Evolutionary conservation across 2,329 filamentous ascomycete species (phyloP), one percentile per base, ranked within the genome.

Genomic region (Decorospora gaudefroyi): DNA sequence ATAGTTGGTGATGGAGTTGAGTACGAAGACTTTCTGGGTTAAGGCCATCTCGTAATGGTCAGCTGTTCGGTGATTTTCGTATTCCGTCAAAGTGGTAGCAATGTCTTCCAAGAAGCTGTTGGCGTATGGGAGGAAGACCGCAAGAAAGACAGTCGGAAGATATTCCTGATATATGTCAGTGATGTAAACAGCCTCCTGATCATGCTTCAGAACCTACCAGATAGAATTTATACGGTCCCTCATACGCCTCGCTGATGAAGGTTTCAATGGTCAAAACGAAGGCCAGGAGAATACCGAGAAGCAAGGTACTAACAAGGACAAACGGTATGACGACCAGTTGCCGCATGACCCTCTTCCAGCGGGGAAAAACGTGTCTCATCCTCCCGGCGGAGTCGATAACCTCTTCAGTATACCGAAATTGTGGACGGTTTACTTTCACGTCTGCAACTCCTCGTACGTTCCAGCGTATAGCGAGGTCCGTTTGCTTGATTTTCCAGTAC

Each of bases 1-100:
- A 29, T 68, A 69, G 17, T 65, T 65, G 3, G 65, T 65, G n/a
- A 68, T 61, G 4, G 62, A 67, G 48, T 67, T 66, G 5, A 69
- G 49, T 6, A 68, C 60, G 21, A 69, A 69, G 3, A 65, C 55
- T 45, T 69, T 69, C 21, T 65, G 65, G 4, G 64, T 69, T 6
- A 67, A 46, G 4, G 65, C 65, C 59, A 66, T 67, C 27, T 68
- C 65, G 40, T 67, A 52, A 15, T 61, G 47, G 30, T 64, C 62
- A 25, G 46, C 46, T 11, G 65, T 69, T 30, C 63, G 56, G 32
- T 69, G 63, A 27, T 69, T 68, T 27, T 69, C 65, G 35, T 62
- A 68, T 37, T 67, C 57, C 3, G 65, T 68, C 47, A 69, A 48
- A 13, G 31, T 40, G n/a, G 52, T 53, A 11, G 65, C 66, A 9